Evolutionary conservation across 768 basidiomycete species (phyloP), one percentile per base, ranked within the genome.

Genomic region (Mycena kentingensis): DNA sequence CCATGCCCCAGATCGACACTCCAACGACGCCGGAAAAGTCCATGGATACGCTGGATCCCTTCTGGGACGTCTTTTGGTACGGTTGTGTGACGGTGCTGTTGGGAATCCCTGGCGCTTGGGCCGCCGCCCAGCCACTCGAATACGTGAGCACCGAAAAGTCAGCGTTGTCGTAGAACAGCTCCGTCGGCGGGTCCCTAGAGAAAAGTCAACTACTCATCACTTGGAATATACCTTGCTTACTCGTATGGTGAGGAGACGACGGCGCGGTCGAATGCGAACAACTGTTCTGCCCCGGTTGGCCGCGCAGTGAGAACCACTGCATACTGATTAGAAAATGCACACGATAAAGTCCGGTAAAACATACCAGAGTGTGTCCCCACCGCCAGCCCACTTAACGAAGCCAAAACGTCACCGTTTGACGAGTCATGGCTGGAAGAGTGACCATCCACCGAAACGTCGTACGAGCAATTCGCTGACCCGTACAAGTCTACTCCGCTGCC

Each of bases 111-210:
- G 31, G 13, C 3, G 32, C 46, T 5, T 7, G 34, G 1, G 12
- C 15, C 21, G 31, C 11, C 5, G 10, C 19, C 46, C 46, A 47
- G 18, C 10, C 18, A 24, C 46, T 35, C n/a, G 4, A 19, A 35
- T 47, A 47, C 4, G n/a, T 47, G 10, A 47, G 16, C 5, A 13
- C 13, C 22, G 32, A 12, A n/a, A n/a, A 10, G 32, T 47, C 46
- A 15, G 15, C n/a, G 32, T 47, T 47, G 13, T 47, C 46, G 34
- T 47, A 47, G 46, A 47, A 47, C 10, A 22, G 15, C 34, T n/a
- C 18, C 16, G 46, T 35, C 21, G 34, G 34, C 16, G 31, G 13
- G 24, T 19, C 19, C 11, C 19, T 31, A n/a, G 2, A 26, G 3
- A 15, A 36, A 7, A 26, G 16, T 11, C 15, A 24, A 19, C 5